These are phyloP conservation scores for Orbilia javanica DNA, from an alignment of 2,329 filamentous ascomycete genomes.

Conservation along the genomic window DNA sequence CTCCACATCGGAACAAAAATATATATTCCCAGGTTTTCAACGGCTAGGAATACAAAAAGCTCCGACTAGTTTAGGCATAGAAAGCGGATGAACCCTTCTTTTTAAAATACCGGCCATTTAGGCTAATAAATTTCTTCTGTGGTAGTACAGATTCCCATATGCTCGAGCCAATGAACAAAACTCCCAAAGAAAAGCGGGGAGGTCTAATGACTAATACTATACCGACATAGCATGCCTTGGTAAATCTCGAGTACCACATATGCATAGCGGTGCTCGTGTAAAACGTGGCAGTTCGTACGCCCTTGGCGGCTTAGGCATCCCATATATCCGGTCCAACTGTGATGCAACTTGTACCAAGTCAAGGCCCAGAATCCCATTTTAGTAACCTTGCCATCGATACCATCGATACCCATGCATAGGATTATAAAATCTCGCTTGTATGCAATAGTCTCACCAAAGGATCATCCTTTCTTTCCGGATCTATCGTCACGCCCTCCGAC, in stretches of 20 bases:
- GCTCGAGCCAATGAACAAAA: neutral
- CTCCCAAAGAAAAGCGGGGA: neutral
- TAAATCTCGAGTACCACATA: neutral
- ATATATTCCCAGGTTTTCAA: neutral
- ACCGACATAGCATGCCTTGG: neutral
- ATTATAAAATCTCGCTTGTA: neutral
- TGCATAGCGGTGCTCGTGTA: neutral
- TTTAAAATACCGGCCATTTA: neutral
- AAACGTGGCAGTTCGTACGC: neutral
- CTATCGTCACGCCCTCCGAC: neutral
- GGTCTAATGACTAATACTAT: too few relatives aligned
- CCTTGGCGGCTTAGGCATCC: neutral
- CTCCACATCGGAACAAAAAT: neutral
- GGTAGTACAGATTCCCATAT: neutral
- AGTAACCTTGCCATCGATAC: neutral
- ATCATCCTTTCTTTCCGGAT: constrained; percentile 5
- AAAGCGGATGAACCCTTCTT: neutral
- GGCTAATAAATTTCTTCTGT: neutral
- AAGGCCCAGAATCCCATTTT: neutral
- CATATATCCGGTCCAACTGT: too few relatives aligned
- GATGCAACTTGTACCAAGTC: too few relatives aligned
- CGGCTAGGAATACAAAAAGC: neutral
- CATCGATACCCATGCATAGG: neutral
- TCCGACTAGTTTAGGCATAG: constrained; percentile 5
- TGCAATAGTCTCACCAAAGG: neutral